phyloP scores from a whole-genome alignment of 1,284 basidiomycete genomes.

The Ganoderma lucidum region DNA sequence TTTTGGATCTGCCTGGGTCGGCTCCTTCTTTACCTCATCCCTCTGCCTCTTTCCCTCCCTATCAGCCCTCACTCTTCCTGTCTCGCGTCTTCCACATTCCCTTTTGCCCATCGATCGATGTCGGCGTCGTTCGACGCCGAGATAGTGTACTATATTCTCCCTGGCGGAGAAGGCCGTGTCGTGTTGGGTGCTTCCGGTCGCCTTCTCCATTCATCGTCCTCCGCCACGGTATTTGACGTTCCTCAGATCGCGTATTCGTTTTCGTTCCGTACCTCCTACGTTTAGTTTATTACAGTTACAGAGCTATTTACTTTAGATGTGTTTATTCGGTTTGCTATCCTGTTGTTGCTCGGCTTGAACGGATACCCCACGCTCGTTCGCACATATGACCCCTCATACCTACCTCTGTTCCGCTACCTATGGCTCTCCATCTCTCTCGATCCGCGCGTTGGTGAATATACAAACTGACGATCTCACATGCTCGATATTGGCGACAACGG shows the following conservation, averaged over 20 bases:
- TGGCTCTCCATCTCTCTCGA: slow-evolving; percentile 8
- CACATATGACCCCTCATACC: slow-evolving; percentile 29
- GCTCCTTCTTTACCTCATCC: slow-evolving; percentile 6
- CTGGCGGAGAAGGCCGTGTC: slow-evolving; percentile 24
- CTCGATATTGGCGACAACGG: neutral
- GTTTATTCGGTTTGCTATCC: slow-evolving; percentile 30
- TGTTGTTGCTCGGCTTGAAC: slow-evolving; percentile 29
- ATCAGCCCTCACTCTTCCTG: neutral
- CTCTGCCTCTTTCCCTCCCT: slow-evolving; percentile 5
- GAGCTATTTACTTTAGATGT: slow-evolving; percentile 29
- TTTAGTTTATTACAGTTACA: slow-evolving; percentile 22
- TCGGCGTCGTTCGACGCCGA: slow-evolving; percentile 6
- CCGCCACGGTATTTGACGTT: slow-evolving; percentile 20
- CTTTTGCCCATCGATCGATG: slow-evolving; percentile 15
- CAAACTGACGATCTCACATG: slow-evolving; percentile 12
- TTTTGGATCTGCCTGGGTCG: slow-evolving; percentile 7
- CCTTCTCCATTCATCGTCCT: slow-evolving; percentile 14
- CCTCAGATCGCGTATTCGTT: slow-evolving; percentile 5
- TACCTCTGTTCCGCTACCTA: slow-evolving; percentile 17
- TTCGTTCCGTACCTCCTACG: slow-evolving; percentile 15
- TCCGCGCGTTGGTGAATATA: slow-evolving; percentile 13
- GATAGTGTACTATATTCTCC: slow-evolving; percentile 22
- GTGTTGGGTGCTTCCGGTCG: slow-evolving; percentile 22
- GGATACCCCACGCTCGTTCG: slow-evolving; percentile 38
- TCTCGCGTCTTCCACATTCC: slow-evolving; percentile 17